Base-by-base conservation (phyloP, 495 filamentous ascomycete species). In the Sporormia fimetaria region DNA sequence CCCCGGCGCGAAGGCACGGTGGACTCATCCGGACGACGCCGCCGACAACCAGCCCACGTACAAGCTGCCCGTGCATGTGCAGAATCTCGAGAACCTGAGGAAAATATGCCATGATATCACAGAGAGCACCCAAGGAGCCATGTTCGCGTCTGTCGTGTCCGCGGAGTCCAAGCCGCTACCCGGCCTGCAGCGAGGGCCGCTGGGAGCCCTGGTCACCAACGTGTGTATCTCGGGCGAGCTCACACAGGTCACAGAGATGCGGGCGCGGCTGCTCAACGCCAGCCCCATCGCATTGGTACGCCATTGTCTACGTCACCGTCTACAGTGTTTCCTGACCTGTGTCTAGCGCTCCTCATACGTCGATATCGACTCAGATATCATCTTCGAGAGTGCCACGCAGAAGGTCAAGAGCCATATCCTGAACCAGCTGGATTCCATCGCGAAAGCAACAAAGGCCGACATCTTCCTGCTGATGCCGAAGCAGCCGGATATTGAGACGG, bases 401-500 rank as follows among this genome's bases (percentile, higher is more conserved):
- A 79, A 71, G 5, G 66, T 83, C 33, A 71, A 79, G 45, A 64
- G 74, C 3, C 76, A 74, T 47, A 79, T 95, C 15, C 68, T 87
- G n/a, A 75, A 81, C 18, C 83, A 88, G 54, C 68, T 96, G 45
- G 82, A 95, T 56, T 74, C 76, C 24, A 73, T 90, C 57, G 81
- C 90, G 15, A 69, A 65, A 31, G 87, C 79, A 57, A 94, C 87
- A 44, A 90, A 87, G 18, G 87, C 92, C 40, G 92, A 96, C 59
- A 90, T 98, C 51, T 98, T 98, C 62, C 66, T 98, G 12, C 70
- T 96, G 42, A 84, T 80, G 35, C 87, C 83, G 16, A 92, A 84
- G 63, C 54, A 55, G 18, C 70, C 76, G 31, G 62, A 63, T 56
- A 57, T 55, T 41, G 63, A 59, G 35, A 68, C 68, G 11, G 70